Base-by-base conservation (phyloP, 2,329 filamentous ascomycete genomes). In the Alternaria triticina region DNA sequence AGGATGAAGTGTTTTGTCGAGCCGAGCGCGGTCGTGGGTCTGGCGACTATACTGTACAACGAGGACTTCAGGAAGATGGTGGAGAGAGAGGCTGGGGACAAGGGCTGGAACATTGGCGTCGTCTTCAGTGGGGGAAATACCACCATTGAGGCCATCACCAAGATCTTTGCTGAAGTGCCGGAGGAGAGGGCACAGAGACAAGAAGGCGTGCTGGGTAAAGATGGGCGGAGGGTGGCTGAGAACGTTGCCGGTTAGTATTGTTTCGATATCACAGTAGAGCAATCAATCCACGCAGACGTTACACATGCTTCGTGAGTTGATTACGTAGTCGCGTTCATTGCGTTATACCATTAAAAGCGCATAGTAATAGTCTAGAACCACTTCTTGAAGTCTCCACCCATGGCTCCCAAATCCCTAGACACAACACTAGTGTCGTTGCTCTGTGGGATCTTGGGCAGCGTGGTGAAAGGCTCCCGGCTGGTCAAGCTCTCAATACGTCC, bases 1-100 rank as follows among this genome's bases (percentile, higher is more conserved):
- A 83, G 94, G 61, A 89, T 96, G 85, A 97, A 98, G 87, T 82
- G 97, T 50, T 89, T 97, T 22, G 89, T 97, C 12, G 95, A 98
- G 84, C 95, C 95, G 22, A 94, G 91, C 79, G 88, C 91, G 0
- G 93, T 90, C 3, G 94, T 97, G n/a, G 88, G 89, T 1, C 79
- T 98, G 63, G 96, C 95, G 0, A 91, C 92, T 8, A 90, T 89
- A 56, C 82, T 98, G 69, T 97, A 88, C 69, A 91, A 97, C 77
- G 92, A 96, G 80, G 92, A 94, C 5, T 97, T 97, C 44, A 66
- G 77, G 59, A 60, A 74, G 12, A 79, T 90, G 79, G 91, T 94
- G 10, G 89, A 93, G 82, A 79, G 74, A 63, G 91, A 94, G 79
- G 91, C 84, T 0, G 91, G 92, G 0, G 85, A 88, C 56, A 83